These are phyloP conservation scores for Chrysosporium keratinophilum DNA, from an alignment of 2,329 filamentous ascomycete species.

Conservation along the genomic window DNA sequence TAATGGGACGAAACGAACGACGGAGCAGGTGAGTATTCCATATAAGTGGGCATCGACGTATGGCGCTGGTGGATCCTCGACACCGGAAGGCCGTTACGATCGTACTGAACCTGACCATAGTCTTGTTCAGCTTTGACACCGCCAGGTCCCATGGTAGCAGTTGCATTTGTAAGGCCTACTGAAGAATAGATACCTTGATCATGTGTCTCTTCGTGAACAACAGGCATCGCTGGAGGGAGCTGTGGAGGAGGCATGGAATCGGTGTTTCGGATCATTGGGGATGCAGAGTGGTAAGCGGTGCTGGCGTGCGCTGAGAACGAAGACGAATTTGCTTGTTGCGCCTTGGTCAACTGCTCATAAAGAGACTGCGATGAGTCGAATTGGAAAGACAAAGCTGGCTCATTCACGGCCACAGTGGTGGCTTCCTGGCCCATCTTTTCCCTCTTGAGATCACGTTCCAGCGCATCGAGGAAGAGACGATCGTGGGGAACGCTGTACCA, in stretches of 20 bases:
- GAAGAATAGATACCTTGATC: constrained; percentile 60
- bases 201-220: constrained; percentile 52
- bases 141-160: constrained; percentile 51
- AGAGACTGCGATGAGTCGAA: constrained; percentile 98
- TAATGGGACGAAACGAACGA: constrained; percentile 98
- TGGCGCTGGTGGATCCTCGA: constrained; percentile 79
- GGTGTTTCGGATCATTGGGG: constrained; percentile 81
- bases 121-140: constrained; percentile 83
- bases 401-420: constrained; percentile 90
- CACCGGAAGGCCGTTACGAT: constrained; percentile 80
- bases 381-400: constrained; percentile 94
- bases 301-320: constrained; percentile 76
- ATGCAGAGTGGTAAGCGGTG: constrained; percentile 64
- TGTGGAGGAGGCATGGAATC: constrained; percentile 78
- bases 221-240: constrained; percentile 55
- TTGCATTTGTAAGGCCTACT: constrained; percentile 59
- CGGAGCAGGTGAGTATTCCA: constrained; percentile 95
- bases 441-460: constrained; percentile 94
- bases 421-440: constrained; percentile 99
- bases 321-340: constrained; percentile 95
- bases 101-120: constrained; percentile 72
- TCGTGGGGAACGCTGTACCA: constrained; percentile 99
- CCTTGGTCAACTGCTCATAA: constrained; percentile 98
- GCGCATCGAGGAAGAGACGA: constrained; percentile 88
- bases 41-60: constrained; percentile 95